phyloP scores from a whole-genome alignment of 2,329 filamentous ascomycete species.

The Curvularia sp. region DNA sequence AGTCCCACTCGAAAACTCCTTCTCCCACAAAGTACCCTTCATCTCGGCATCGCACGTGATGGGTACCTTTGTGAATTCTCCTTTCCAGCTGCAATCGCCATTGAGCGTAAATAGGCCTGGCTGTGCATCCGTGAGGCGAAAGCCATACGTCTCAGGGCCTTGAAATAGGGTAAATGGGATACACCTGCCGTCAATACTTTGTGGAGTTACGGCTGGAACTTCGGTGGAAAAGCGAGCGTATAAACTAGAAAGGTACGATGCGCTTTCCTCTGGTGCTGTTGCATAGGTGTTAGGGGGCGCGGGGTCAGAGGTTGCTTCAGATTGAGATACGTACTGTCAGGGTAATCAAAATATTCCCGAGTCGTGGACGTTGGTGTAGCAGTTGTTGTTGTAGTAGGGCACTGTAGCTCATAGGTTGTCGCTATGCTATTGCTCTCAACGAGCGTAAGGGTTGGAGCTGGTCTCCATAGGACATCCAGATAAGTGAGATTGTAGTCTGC shows the following conservation, averaged over 20 bases:
- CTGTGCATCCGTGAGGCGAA: not conserved
- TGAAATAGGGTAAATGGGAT: conserved; percentile 13
- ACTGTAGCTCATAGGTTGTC: conserved; percentile 14
- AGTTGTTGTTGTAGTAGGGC: conserved; percentile 1
- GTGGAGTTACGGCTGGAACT: conserved; percentile 38
- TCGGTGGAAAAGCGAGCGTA: not conserved
- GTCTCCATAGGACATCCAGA: conserved; percentile 3
- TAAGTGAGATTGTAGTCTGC: conserved; percentile 14
- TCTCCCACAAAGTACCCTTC: not conserved
- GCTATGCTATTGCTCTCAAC: conserved; percentile 10
- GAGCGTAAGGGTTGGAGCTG: conserved; percentile 4
- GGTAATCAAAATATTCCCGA: conserved; percentile 29
- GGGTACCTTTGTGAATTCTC: conserved; percentile 9
- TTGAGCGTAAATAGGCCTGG: conserved; percentile 1
- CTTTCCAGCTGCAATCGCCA: conserved; percentile 15
- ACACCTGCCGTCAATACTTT: not conserved
- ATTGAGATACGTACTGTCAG: not conserved
- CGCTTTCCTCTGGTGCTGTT: too few relatives aligned
- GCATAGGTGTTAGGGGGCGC: not conserved
- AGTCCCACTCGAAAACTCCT: not conserved
- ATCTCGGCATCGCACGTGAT: conserved; percentile 11
- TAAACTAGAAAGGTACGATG: not conserved
- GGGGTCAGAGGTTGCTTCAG: not conserved
- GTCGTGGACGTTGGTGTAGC: not conserved
- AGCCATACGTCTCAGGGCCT: conserved; percentile 14